Percentiles rank a stretch among this genome's conserved stretches.
phyloP scores from a whole-genome alignment of 2,329 filamentous ascomycete species.

The Aspergillus ochraceus region DNA sequence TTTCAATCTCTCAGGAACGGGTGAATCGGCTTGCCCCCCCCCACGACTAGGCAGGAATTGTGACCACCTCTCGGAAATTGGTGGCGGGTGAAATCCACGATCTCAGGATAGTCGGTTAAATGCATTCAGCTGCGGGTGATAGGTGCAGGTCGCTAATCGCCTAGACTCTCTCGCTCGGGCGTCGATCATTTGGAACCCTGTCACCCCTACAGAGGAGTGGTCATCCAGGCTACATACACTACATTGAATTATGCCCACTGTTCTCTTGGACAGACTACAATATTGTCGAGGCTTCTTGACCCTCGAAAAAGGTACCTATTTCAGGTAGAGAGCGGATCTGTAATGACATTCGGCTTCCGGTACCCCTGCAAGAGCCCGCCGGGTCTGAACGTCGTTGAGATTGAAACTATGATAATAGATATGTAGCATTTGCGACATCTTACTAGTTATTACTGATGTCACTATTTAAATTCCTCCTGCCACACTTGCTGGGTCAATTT shows the following conservation, averaged over 20 bases:
- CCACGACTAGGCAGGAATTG: neutral
- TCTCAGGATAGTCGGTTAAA: constrained; percentile 1
- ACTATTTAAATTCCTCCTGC: too few relatives aligned
- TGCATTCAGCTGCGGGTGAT: neutral
- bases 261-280: too few relatives aligned
- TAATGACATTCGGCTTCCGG: neutral
- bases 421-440: too few relatives aligned
- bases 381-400: too few relatives aligned
- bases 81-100: neutral
- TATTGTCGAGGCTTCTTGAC: too few relatives aligned
- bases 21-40: neutral
- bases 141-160: neutral
- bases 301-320: too few relatives aligned
- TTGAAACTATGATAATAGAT: too few relatives aligned
- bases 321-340: neutral
- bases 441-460: too few relatives aligned
- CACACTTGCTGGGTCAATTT: too few relatives aligned
- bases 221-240: too few relatives aligned
- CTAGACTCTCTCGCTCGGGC: neutral
- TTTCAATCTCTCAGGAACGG: neutral
- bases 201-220: too few relatives aligned
- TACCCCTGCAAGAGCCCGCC: neutral
- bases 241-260: too few relatives aligned
- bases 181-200: neutral
- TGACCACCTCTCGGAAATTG: constrained; percentile 2